These are phyloP conservation scores for Scleroderma citrinum DNA, from an alignment of 768 basidiomycete genomes.

Conservation along the genomic window DNA sequence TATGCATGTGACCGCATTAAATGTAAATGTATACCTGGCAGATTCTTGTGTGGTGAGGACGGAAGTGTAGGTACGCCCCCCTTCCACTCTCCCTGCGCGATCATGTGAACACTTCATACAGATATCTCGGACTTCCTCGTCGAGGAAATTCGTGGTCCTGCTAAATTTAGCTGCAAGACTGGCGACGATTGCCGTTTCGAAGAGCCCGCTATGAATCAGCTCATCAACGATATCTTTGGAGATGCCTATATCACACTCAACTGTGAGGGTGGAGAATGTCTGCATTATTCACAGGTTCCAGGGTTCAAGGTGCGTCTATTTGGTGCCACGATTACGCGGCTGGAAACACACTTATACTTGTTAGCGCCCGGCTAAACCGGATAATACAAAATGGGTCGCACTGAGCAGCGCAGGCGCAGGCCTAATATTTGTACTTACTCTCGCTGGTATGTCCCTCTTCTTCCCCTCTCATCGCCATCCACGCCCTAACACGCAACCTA, in stretches of 20 bases:
- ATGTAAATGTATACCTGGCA: constrained; percentile 88
- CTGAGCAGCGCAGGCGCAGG: constrained; percentile 78
- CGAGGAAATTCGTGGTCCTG: constrained; percentile 89
- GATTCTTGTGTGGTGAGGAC: constrained; percentile 93
- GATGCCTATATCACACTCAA: constrained; percentile 83
- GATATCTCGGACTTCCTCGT: constrained; percentile 92
- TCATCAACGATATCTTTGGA: constrained; percentile 92
- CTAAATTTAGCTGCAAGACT: constrained; percentile 69
- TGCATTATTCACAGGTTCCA: constrained; percentile 91
- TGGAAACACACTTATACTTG: background rate
- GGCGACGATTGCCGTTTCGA: constrained; percentile 82
- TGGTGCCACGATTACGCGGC: no score
- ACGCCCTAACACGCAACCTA: constrained; percentile 13
- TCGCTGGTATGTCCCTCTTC: constrained; percentile 40
- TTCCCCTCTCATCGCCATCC: background rate
- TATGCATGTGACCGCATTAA: constrained; percentile 82
- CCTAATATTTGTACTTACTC: constrained; percentile 64
- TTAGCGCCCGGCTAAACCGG: constrained; percentile 74
- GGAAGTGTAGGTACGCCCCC: constrained; percentile 76
- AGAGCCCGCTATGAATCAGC: constrained; percentile 93
- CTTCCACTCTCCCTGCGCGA: background rate
- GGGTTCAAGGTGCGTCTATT: constrained; percentile 61
- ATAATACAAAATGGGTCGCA: constrained; percentile 77
- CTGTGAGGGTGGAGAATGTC: constrained; percentile 88
- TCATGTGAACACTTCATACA: constrained; percentile 21